Base-by-base conservation (phyloP, 2,329 filamentous ascomycete genomes). In the Colletotrichum higginsianum region DNA sequence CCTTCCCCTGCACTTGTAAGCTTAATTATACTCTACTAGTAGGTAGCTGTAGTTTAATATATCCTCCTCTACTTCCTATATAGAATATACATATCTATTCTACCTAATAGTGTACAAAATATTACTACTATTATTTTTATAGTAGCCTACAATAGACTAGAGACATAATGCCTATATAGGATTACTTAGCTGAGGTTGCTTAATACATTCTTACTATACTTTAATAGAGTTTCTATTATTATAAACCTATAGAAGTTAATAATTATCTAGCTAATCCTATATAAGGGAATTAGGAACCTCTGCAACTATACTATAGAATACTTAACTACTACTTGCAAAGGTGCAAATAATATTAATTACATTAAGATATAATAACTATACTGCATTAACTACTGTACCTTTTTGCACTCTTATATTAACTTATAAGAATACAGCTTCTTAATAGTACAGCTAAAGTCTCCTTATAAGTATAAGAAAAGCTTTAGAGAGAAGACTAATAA, bases 251-350 rank as follows among this genome's bases (percentile, higher is more conserved):
- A 50, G 21, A 50, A 50, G n/a, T 50, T 50, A 50, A n/a, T 50
- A 50, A 50, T 23, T 12, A 23, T 50, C 1, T 50, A 50, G 47
- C 21, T 50, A 50, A 50, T 50, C 8, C 47, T 50, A 16, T 15
- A 50, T 23, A 50, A 50, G 18, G 18, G 12, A 18, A 50, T 50
- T 23, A 50, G 16, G 7, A 23, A 23, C 6, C 13, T 16, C 18
- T 50, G 23, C 23, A 50, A 50, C n/a, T 50, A 50, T 50, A 50
- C 47, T 50, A 50, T 50, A 50, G 21, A 50, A 50, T 15, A 50
- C 21, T 9, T 18, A 50, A n/a, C 18, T 50, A 15, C 12, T 23
- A 23, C 18, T 50, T 23, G 3, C 21, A 23, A 23, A n/a, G n/a
- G 47, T 50, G 5, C 21, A 50, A 2, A 50, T 50, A 23, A 50